Evolutionary conservation across 192 early-diverging fungal species (phyloP), one percentile per base, ranked within the genome.

Genomic region (Coemansia sp.): DNA sequence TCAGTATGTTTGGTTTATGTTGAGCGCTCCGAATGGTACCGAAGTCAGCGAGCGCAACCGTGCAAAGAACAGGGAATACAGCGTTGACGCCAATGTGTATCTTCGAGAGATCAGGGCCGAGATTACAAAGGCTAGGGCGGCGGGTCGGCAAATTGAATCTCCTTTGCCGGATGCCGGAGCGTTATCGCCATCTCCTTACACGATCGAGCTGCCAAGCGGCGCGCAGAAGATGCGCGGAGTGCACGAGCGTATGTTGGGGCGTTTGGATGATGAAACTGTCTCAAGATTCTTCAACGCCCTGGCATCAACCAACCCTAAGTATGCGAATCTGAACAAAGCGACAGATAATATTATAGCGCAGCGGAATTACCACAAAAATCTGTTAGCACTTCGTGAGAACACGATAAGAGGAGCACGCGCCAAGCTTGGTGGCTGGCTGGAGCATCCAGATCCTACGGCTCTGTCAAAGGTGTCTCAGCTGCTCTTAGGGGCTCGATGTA

Each of bases 1-100:
- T 18, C 78, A 81, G 67, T 72, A 75, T 15, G 30, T 75, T n/a
- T 81, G 78, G 78, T 81, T 69, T 69, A 69, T 75, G 14, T 52
- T 71, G 8, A 43, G 41, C 4, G 57, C 68, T 20, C 66, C 69
- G 10, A 41, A 57, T 5, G 69, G 69, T 2, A 52, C n/a, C 11
- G 6, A 0, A 0, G 48, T 72, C 48, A 52, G 64, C n/a, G 49
- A 16, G 23, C 16, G 7, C 1, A 70, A 67, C 30, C 24, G 11
- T 4, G 6, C 16, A 6, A 21, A 1, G 16, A 20, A 23, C 26
- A 38, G n/a, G 15, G 26, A 36, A 0, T 59, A 63, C 23, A 14
- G 16, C 35, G 18, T 36, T 6, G 18, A 59, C 20, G 57, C 10
- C 7, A 35, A 34, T 16, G 20, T 59, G 5, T 59, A 59, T 34